A percentile compares a stretch with the other conserved stretches of the same genome.
These are phyloP conservation scores for Arthrinium phaeospermum DNA, from an alignment of 2,329 filamentous ascomycete genomes.

Conservation along the genomic window DNA sequence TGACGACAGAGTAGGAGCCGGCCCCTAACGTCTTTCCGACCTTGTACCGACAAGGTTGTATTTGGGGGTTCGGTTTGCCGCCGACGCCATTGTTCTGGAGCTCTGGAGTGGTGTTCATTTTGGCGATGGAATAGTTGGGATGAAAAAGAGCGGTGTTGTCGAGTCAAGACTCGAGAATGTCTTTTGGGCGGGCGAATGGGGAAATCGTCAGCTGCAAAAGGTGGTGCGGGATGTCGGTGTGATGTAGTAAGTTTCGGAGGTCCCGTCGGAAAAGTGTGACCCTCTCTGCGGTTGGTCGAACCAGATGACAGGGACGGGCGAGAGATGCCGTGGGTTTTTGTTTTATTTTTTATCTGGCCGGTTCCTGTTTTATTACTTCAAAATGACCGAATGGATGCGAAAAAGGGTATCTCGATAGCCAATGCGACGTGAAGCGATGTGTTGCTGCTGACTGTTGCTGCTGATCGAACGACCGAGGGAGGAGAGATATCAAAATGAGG, in stretches of 20 bases:
- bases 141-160: constrained; percentile 15
- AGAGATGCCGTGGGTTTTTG: background rate
- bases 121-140: background rate
- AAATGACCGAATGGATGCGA: background rate
- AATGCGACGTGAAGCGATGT: constrained; percentile 1
- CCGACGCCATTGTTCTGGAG: constrained; percentile 35
- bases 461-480: constrained; percentile 5
- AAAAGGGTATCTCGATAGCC: background rate
- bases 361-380: background rate
- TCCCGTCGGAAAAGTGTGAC: constrained; percentile 2
- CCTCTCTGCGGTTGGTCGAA: background rate
- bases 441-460: background rate
- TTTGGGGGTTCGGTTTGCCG: constrained; percentile 58
- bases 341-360: background rate
- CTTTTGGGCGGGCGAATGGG: constrained; percentile 2
- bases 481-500: constrained; percentile 8
- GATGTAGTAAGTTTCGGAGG: constrained; percentile 17
- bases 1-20: constrained; percentile 97
- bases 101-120: constrained; percentile 35
- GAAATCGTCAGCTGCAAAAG: background rate
- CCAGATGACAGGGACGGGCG: constrained; percentile 7
- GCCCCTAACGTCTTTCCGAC: constrained; percentile 97
- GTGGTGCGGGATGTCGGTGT: constrained; percentile 15
- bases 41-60: constrained; percentile 97
- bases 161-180: constrained; percentile 1